Evolutionary conservation across 129 eudicot species (phyloP).

Genomic region (Tanacetum coccineum): DNA sequence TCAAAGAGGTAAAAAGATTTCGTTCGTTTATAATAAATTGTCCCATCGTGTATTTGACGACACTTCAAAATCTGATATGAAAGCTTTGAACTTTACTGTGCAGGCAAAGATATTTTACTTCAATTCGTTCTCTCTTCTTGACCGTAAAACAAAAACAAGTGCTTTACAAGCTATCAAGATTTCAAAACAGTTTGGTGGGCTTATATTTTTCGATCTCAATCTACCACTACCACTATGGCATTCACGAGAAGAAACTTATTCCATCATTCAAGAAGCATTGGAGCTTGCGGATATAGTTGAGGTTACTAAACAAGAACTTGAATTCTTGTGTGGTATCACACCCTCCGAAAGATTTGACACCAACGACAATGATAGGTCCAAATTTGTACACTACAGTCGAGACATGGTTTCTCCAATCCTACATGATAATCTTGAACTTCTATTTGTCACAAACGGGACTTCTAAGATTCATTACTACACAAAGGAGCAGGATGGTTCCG

Average conservation of each 20-base stretch:
- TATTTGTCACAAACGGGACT: slow-evolving; percentile 96
- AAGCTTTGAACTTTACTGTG: slow-evolving; percentile 24
- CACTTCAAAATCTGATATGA: too few relatives aligned
- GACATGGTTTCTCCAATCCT: slow-evolving; percentile 61
- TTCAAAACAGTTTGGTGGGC: slow-evolving; percentile 72
- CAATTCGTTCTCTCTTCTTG: slow-evolving; percentile 79
- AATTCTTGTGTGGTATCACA: slow-evolving; percentile 73
- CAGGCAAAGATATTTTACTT: slow-evolving; percentile 95
- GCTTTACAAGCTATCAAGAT: slow-evolving; percentile 76
- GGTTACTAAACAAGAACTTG: slow-evolving; percentile 94
- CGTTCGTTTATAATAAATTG: too few relatives aligned
- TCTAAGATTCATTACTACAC: slow-evolving; percentile 90
- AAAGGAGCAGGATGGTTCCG: slow-evolving; percentile 66
- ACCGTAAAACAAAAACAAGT: slow-evolving; percentile 66
- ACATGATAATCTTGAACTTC: slow-evolving; percentile 74
- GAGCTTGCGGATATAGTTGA: slow-evolving; percentile 81
- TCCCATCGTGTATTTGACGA: not conserved
- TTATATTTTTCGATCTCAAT: slow-evolving; percentile 79
- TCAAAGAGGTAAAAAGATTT: too few relatives aligned
- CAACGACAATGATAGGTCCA: slow-evolving; percentile 54
- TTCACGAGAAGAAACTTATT: slow-evolving; percentile 65
- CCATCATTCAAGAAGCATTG: slow-evolving; percentile 63
- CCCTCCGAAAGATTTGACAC: slow-evolving; percentile 67
- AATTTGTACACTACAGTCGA: slow-evolving; percentile 65
- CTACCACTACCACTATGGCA: slow-evolving; percentile 89